Evolutionary conservation across 2,329 filamentous ascomycete genomes (phyloP).

Genomic region (Sporothrix mexicana): DNA sequence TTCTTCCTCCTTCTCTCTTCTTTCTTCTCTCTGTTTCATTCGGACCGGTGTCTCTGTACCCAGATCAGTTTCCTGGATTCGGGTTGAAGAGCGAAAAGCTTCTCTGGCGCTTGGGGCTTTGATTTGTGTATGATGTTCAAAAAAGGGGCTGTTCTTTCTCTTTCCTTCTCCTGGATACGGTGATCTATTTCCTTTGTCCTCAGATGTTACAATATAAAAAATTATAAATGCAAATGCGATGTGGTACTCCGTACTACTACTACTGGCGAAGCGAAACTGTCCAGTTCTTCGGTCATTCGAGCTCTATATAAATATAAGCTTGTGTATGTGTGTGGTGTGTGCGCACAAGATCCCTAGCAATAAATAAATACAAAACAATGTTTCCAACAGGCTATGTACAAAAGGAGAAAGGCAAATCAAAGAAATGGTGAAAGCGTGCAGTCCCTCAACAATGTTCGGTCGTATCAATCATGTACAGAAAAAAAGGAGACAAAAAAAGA

Average conservation of each 20-base stretch:
- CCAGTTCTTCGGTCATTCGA: conserved; percentile 14
- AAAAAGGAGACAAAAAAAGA: not conserved
- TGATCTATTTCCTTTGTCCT: not conserved
- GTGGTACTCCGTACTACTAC: not conserved
- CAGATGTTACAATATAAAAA: not conserved
- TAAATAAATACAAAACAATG: conserved; percentile 18
- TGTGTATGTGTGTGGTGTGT: not conserved
- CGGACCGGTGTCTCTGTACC: not conserved
- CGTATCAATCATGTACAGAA: conserved; percentile 26
- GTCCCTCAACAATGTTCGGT: conserved; percentile 2
- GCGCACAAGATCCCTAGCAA: not conserved
- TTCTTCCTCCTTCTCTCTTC: not conserved
- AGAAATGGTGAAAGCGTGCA: not conserved
- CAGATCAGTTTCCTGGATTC: too few relatives aligned
- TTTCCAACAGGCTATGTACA: conserved; percentile 26
- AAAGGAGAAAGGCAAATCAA: not conserved
- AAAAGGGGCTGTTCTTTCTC: not conserved
- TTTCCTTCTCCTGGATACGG: not conserved
- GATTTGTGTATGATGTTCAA: conserved; percentile 8
- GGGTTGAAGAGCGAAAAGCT: too few relatives aligned
- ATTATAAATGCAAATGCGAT: not conserved
- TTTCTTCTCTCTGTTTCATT: not conserved
- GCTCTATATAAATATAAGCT: conserved; percentile 9
- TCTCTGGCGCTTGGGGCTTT: conserved; percentile 9
- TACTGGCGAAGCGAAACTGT: conserved; percentile 1